Evolutionary conservation across 2,329 filamentous ascomycete genomes (phyloP).

Genomic region (Ambrosiella cleistominuta): DNA sequence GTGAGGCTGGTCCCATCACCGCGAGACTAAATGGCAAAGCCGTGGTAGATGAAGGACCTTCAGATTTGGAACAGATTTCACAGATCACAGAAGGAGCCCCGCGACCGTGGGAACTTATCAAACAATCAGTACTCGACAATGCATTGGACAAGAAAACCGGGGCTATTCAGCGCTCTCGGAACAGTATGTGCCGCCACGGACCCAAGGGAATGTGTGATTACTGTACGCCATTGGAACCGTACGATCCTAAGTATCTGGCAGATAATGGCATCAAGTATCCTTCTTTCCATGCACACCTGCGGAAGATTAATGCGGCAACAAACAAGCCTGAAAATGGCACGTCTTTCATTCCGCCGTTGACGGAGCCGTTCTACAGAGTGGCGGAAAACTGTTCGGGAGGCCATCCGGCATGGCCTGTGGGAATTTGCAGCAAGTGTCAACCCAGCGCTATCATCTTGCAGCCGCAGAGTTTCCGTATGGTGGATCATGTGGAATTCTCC

Average conservation of each 20-base stretch:
- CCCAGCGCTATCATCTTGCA: slow-evolving; percentile 92
- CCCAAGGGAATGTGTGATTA: slow-evolving; percentile 99
- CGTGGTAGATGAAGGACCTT: slow-evolving; percentile 49
- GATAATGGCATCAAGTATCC: slow-evolving; percentile 99
- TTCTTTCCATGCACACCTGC: slow-evolving; percentile 85
- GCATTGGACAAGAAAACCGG: slow-evolving; percentile 72
- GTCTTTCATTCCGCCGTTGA: slow-evolving; percentile 90
- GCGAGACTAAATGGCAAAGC: slow-evolving; percentile 65
- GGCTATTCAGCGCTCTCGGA: slow-evolving; percentile 62
- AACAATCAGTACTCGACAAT: slow-evolving; percentile 77
- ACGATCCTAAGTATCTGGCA: slow-evolving; percentile 68
- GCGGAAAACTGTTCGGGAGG: slow-evolving; percentile 79
- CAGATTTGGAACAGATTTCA: slow-evolving; percentile 46
- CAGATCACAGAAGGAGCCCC: slow-evolving; percentile 40
- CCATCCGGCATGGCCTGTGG: slow-evolving; percentile 83
- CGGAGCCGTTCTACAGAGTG: slow-evolving; percentile 83
- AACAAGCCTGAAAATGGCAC: slow-evolving; percentile 89
- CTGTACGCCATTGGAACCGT: slow-evolving; percentile 92
- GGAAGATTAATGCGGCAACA: slow-evolving; percentile 88
- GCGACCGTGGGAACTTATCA: slow-evolving; percentile 64
- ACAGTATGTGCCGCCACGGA: slow-evolving; percentile 91
- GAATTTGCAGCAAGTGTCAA: slow-evolving; percentile 96
- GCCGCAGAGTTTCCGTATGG: slow-evolving; percentile 86
- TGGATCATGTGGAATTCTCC: slow-evolving; percentile 95
- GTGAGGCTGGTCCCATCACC: slow-evolving; percentile 24